Base-by-base conservation (phyloP, 768 basidiomycete species). In the Leccinum variicolor region DNA sequence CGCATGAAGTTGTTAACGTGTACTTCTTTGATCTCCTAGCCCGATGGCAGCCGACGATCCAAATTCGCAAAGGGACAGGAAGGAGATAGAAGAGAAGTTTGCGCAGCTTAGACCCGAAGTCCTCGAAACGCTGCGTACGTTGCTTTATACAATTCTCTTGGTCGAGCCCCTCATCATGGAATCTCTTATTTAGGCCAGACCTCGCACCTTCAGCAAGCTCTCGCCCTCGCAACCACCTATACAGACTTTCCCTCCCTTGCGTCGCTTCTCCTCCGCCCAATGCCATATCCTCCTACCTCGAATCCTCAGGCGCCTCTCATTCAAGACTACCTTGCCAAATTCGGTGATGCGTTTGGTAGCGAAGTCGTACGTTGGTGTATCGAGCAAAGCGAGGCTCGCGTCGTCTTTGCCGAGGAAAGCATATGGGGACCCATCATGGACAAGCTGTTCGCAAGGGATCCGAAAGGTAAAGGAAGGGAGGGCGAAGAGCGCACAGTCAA, bases 311-410 rank as follows among this genome's bases (percentile, higher is more conserved):
- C 78, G 2, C 67, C 74, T 25, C 77, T 85, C 19, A 86, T 94
- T 17, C 81, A 86, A 64, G 69, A 71, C 5, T 97, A 94, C 71
- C 83, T 94, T 56, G 81, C 89, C 47, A 80, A 79, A 64, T 96
- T 89, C 73, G 84, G 87, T 51, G 86, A 92, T 33, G 84, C 84
- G 13, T 98, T 98, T 62, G 89, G 94, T 0, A 84, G 80, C n/a
- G 87, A 92, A 66, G 78, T 97, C n/a, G 95, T 91, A 67, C 83
- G 85, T 66, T 97, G 90, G 90, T 96, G 92, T 70, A 89, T 96
- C 51, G 90, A 93, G 62, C 87, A 94, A 62, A 91, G 90, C 17
- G 92, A 93, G 73, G 73, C 92, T 23, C 84, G 92, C 13, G 82
- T 86, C 6, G 80, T 98, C 71, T 92, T 98, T 63, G 83, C 86